Conservation (phyloP, 1,139 yeast genomes). For the Citeromyces hawaiiensis region DNA sequence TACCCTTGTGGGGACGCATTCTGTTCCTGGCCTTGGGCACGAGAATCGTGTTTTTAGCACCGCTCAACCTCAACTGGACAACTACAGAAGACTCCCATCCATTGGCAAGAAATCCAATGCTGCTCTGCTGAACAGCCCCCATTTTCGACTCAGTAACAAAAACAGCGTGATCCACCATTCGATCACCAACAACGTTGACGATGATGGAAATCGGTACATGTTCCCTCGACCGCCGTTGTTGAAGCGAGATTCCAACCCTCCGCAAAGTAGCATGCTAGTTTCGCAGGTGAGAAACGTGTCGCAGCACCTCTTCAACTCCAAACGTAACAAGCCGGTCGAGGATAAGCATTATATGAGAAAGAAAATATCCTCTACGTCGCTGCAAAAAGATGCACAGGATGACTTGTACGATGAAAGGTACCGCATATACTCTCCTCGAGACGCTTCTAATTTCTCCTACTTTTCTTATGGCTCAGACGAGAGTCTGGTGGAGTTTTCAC, state of each 20-base stretch:
- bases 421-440: neutral
- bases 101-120: neutral
- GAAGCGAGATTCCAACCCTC: neutral
- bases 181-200: neutral
- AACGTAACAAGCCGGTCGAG: neutral
- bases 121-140: neutral
- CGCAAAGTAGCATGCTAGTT: constrained; percentile 7
- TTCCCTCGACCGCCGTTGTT: neutral
- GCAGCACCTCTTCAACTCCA: constrained; percentile 9
- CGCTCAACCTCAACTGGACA: neutral
- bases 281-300: constrained; percentile 15
- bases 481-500: neutral
- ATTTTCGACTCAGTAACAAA: constrained; percentile 1
- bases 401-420: constrained; percentile 1
- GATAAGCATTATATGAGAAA: neutral
- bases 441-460: neutral
- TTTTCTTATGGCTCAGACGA: constrained; percentile 1
- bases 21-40: neutral
- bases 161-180: constrained; percentile 1
- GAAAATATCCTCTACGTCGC: constrained; percentile 4
- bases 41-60: neutral
- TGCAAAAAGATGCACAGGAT: constrained; percentile 6
- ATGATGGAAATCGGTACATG: neutral
- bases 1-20: neutral
- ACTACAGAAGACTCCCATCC: neutral